Evolutionary conservation across 1,284 basidiomycete genomes (phyloP).

Genomic region (Schizopora paradoxa): DNA sequence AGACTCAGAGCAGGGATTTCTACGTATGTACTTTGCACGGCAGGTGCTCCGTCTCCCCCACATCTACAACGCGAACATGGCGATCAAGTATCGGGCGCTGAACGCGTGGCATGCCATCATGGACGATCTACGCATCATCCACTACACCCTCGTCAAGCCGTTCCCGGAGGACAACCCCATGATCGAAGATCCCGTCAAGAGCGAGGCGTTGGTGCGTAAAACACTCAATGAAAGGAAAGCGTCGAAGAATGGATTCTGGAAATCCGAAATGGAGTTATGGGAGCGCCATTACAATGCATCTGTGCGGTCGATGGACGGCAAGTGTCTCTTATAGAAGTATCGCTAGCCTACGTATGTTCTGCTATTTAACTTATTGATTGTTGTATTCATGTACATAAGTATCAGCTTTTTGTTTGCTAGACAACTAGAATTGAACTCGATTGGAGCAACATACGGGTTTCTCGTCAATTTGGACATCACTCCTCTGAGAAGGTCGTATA

Average conservation of each 20-base stretch:
- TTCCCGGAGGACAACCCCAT: slow-evolving; percentile 27
- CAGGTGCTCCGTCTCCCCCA: slow-evolving; percentile 35
- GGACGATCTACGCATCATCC: slow-evolving; percentile 32
- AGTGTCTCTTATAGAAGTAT: too few species aligned
- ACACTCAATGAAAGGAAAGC: background rate
- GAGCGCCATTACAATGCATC: too few species aligned
- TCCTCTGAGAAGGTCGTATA: too few species aligned
- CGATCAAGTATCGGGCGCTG: slow-evolving; percentile 33
- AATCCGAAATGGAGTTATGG: slow-evolving; percentile 6
- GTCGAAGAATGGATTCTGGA: slow-evolving; percentile 5
- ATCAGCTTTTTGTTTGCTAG: too few species aligned
- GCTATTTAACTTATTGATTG: too few species aligned
- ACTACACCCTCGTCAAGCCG: slow-evolving; percentile 39
- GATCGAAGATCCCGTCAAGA: slow-evolving; percentile 14
- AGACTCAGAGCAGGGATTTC: slow-evolving; percentile 40
- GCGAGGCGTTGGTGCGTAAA: background rate
- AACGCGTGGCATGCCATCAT: slow-evolving; percentile 32
- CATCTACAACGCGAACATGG: slow-evolving; percentile 41
- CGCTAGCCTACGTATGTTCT: too few species aligned
- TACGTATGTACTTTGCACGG: slow-evolving; percentile 38
- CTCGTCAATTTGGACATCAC: too few species aligned
- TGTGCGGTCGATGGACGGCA: too few species aligned
- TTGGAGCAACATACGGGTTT: too few species aligned
- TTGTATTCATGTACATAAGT: too few species aligned
- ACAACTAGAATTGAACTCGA: too few species aligned